Conservation (phyloP, 371 early-diverging fungal species). For the Dichotomocladium elegans region DNA sequence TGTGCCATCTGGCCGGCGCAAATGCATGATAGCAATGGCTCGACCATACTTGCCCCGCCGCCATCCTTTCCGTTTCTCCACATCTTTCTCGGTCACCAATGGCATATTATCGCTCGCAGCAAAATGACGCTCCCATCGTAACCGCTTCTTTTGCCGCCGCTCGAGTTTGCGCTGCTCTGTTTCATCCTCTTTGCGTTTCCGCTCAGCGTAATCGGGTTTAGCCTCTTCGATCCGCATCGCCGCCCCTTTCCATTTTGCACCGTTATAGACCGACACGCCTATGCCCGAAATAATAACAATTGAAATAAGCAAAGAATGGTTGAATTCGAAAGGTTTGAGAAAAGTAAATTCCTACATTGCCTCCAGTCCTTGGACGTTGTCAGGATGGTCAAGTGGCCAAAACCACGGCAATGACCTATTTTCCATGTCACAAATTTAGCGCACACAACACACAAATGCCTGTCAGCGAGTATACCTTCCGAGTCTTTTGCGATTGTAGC, state of each 20-base stretch:
- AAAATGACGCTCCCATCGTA: constrained; percentile 22
- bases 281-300: constrained; percentile 28
- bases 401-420: constrained; percentile 63
- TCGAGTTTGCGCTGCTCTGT: constrained; percentile 6
- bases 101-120: constrained; percentile 53
- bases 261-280: constrained; percentile 65
- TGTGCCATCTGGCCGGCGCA: constrained; percentile 51
- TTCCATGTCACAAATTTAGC: no score
- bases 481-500: constrained; percentile 50
- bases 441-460: no score
- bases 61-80: constrained; percentile 68
- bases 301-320: no score
- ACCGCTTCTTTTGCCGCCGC: constrained; percentile 28
- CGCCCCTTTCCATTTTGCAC: constrained; percentile 87
- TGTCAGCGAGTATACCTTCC: constrained; percentile 25
- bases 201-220: constrained; percentile 63
- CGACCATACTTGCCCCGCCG: constrained; percentile 74
- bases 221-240: constrained; percentile 76
- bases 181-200: constrained; percentile 33
- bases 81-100: constrained; percentile 67
- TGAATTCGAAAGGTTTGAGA: no score
- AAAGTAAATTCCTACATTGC: constrained; percentile 42
- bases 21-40: constrained; percentile 69
- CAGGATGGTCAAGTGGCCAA: constrained; percentile 67
- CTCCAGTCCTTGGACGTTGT: constrained; percentile 65